Evolutionary conservation across 140 eudicot genomes (phyloP).

Genomic region (Bidens hawaiensis): DNA sequence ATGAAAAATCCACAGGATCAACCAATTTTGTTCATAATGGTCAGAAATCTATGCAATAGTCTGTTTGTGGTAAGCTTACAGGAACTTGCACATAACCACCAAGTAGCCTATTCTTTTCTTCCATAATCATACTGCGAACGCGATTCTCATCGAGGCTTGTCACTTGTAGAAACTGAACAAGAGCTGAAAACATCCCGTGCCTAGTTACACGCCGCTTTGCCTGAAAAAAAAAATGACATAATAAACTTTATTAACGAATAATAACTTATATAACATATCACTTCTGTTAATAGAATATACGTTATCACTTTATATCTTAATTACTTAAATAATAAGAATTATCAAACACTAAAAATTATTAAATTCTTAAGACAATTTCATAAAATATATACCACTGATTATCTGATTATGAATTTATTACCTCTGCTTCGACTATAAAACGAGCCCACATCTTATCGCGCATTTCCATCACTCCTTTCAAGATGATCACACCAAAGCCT

Average conservation of each 20-base stretch:
- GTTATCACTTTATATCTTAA: too few species aligned
- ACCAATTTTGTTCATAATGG: neutral
- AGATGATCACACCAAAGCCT: slow-evolving; percentile 63
- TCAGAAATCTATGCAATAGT: slow-evolving; percentile 32
- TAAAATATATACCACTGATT: too few species aligned
- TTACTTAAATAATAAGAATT: too few species aligned
- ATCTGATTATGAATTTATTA: too few species aligned
- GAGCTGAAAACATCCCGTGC: slow-evolving; percentile 61
- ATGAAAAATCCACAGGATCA: too few species aligned
- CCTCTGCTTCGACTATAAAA: slow-evolving; percentile 64
- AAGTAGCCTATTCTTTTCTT: slow-evolving; percentile 28
- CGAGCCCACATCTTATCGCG: slow-evolving; percentile 63
- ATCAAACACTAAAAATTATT: too few species aligned
- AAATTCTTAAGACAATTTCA: too few species aligned
- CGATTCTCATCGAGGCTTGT: slow-evolving; percentile 29
- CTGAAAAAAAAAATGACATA: slow-evolving; percentile 34
- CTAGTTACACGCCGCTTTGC: slow-evolving; percentile 52
- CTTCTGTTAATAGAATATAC: too few species aligned
- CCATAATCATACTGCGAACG: slow-evolving; percentile 12
- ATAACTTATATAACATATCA: too few species aligned
- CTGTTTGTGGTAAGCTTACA: slow-evolving; percentile 28
- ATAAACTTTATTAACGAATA: neutral
- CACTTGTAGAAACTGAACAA: slow-evolving; percentile 60
- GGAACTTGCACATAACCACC: slow-evolving; percentile 31
- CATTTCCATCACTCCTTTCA: slow-evolving; percentile 73